Evolutionary conservation across 192 early-diverging fungal genomes (phyloP), one percentile per base, ranked within the genome.

Genomic region (Umbelopsis isabellina): DNA sequence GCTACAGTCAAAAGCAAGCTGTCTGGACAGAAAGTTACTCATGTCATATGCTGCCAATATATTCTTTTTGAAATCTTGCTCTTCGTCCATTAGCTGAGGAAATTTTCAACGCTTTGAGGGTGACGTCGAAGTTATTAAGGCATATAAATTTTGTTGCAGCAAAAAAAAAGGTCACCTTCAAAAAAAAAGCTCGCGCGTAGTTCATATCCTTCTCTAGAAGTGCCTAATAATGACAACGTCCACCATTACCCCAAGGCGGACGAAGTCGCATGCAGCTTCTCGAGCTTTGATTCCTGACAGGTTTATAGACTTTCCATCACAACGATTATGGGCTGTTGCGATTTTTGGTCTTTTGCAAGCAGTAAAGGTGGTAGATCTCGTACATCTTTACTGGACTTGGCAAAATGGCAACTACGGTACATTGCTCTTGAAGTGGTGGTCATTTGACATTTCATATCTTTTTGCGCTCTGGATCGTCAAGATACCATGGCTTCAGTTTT

Each of bases 401-500:
- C 74, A 83, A 46, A 70, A 79, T 7, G 79, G 77, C 52, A 68
- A 75, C 53, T 83, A 76, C 45, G 74, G 69, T 52, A 75, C 76
- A 3, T 49, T 78, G 10, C 44, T 85, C 22, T 72, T 75, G 0
- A 76, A 76, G 71, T 85, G 84, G 84, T 73, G 74, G 20, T 27
- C 74, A 3, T 27, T 77, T 10, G 84, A 85, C 49, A 66, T 69
- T 0, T 18, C 65, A 8, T 85, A 78, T 69, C 49, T 85, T 1
- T 47, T 76, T 46, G 69, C 68, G 0, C 69, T 85, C 8, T 75
- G 75, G 50, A 73, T 82, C 44, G 71, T 75, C 4, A 61, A 73
- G 66, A 83, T 85, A 37, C 84, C 84, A 11, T 85, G 84, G 84
- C 70, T 85, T 1, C 79, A 85, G 27, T 69, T 85, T 20, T 76